Evolutionary conservation across 257 asterid species (phyloP).

Genomic region (Prunella vulgaris): DNA sequence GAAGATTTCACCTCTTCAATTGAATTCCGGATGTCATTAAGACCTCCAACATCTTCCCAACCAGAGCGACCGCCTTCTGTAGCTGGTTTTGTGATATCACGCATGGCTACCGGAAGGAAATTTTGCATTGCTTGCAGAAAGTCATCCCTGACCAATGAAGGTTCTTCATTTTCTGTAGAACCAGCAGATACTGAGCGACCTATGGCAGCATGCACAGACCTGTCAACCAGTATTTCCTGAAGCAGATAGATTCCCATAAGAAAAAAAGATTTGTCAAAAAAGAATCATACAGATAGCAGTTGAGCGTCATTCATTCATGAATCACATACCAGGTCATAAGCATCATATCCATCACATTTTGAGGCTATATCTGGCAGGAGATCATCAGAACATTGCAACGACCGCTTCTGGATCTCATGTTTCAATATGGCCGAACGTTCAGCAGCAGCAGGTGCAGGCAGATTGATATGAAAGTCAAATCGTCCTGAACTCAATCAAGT

Average conservation of each 20-base stretch:
- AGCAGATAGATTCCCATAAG: constrained; percentile 5
- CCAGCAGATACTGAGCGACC: constrained; percentile 57
- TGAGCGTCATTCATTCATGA: constrained; percentile 17
- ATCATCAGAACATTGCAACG: constrained; percentile 74
- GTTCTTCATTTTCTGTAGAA: constrained; percentile 37
- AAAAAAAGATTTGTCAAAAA: constrained; percentile 13
- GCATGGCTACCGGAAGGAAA: constrained; percentile 97
- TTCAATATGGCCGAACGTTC: constrained; percentile 80
- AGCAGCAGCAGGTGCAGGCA: constrained; percentile 85
- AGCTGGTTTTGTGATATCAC: constrained; percentile 81
- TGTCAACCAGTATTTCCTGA: constrained; percentile 88
- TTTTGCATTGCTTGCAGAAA: constrained; percentile 76
- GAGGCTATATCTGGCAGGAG: constrained; percentile 67
- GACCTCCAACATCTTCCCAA: constrained; percentile 99
- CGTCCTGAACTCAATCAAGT: constrained; percentile 54
- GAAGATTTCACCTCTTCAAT: constrained; percentile 65
- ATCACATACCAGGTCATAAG: constrained; percentile 79
- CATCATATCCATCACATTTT: constrained; percentile 97
- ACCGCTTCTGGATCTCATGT: constrained; percentile 77
- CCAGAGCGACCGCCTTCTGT: constrained; percentile 74
- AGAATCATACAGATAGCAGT: constrained; percentile 3
- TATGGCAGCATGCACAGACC: constrained; percentile 90
- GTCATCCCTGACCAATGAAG: constrained; percentile 61
- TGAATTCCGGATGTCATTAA: constrained; percentile 66
- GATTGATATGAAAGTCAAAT: constrained; percentile 86